Conservation (phyloP, 805 yeast species). For the Candida xiaguanensis region DNA sequence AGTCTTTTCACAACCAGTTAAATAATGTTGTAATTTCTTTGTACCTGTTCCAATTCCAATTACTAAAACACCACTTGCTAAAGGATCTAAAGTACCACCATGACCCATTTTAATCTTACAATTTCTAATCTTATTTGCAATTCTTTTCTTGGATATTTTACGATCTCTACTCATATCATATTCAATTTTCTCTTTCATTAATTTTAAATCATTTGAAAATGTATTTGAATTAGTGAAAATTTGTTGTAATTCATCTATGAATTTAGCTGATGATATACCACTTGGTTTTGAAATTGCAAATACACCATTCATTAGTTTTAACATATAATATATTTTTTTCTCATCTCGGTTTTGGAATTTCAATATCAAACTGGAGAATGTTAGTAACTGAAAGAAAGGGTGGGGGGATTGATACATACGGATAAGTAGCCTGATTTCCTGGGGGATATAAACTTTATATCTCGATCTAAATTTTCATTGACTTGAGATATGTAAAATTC, state of each 20-base stretch:
- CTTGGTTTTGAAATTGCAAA: slow-evolving; percentile 89
- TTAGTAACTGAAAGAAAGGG: not conserved
- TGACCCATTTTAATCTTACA: slow-evolving; percentile 86
- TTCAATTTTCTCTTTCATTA: slow-evolving; percentile 45
- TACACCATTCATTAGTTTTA: slow-evolving; percentile 72
- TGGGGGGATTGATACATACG: slow-evolving; percentile 1
- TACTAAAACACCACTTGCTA: slow-evolving; percentile 91
- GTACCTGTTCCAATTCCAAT: slow-evolving; percentile 94
- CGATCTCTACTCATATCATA: slow-evolving; percentile 34
- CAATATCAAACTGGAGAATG: slow-evolving; percentile 42
- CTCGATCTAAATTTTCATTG: slow-evolving; percentile 17
- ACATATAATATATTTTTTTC: slow-evolving; percentile 10
- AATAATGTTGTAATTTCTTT: slow-evolving; percentile 66
- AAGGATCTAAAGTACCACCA: slow-evolving; percentile 95
- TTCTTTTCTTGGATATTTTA: slow-evolving; percentile 42
- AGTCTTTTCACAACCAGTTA: slow-evolving; percentile 70
- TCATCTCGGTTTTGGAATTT: slow-evolving; percentile 36
- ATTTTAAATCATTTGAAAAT: slow-evolving; percentile 52
- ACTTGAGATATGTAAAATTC: slow-evolving; percentile 30
- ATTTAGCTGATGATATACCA: slow-evolving; percentile 77
- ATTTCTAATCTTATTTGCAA: slow-evolving; percentile 48
- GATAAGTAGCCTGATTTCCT: slow-evolving; percentile 47
- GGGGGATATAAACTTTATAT: slow-evolving; percentile 47
- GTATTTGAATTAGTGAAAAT: slow-evolving; percentile 56
- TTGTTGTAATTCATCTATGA: slow-evolving; percentile 62